Evolutionary conservation across 1,284 basidiomycete genomes (phyloP).

Genomic region (Rhodotorula sp.): DNA sequence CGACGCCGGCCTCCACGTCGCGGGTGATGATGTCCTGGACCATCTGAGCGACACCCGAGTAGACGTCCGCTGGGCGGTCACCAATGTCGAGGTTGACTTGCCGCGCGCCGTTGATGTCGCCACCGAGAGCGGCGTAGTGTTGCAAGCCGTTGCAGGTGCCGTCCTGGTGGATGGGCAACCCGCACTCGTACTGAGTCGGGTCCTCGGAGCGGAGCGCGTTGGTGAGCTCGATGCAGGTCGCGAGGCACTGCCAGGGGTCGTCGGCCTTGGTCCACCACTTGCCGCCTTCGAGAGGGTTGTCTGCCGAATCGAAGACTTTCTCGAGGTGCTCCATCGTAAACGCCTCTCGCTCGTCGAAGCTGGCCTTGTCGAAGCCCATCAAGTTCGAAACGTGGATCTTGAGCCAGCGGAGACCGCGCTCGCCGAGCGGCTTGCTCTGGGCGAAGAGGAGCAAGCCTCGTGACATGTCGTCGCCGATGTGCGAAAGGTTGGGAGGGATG

Average conservation of each 20-base stretch:
- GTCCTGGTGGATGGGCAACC: constrained; percentile 94
- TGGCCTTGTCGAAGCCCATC: constrained; percentile 92
- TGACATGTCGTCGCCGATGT: constrained; percentile 89
- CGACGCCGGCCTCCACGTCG: constrained; percentile 56
- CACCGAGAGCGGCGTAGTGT: constrained; percentile 97
- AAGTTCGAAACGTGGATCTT: constrained; percentile 92
- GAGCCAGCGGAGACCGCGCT: constrained; percentile 75
- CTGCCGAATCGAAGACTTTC: constrained; percentile 79
- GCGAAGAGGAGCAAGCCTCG: constrained; percentile 86
- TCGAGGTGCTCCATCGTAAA: constrained; percentile 73
- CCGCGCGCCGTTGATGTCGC: constrained; percentile 80
- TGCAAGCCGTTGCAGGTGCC: constrained; percentile 98
- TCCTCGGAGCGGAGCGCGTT: constrained; percentile 72
- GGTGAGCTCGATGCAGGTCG: constrained; percentile 82
- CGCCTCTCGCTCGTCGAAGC: constrained; percentile 80
- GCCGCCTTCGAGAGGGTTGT: constrained; percentile 74
- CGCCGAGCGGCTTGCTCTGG: constrained; percentile 74
- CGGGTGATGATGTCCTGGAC: constrained; percentile 56
- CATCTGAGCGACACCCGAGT: constrained; percentile 86
- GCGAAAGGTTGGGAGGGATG: constrained; percentile 91
- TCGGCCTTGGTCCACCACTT: constrained; percentile 78
- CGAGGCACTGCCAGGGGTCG: constrained; percentile 96
- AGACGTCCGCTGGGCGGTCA: constrained; percentile 91
- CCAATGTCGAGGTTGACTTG: constrained; percentile 90
- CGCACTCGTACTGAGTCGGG: constrained; percentile 67